These are phyloP conservation scores for Parietaria judaica DNA, from an alignment of 306 rosid species.

Conservation along the genomic window DNA sequence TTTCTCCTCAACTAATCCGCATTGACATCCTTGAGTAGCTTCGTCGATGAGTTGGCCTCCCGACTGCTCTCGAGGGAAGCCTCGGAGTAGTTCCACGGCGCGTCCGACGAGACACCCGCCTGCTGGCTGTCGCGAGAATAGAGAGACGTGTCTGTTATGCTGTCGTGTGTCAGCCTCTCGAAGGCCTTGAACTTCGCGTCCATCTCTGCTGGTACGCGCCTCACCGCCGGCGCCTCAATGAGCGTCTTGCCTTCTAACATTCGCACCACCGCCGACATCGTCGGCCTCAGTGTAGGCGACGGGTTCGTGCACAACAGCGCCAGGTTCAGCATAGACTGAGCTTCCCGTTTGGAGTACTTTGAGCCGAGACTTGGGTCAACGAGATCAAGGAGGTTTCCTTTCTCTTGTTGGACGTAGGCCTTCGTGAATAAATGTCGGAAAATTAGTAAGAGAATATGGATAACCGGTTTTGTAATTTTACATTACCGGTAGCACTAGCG, in stretches of 20 bases:
- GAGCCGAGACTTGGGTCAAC: slow-evolving; percentile 70
- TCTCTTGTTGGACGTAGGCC: slow-evolving; percentile 90
- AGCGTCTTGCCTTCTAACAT: slow-evolving; percentile 79
- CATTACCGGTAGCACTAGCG: no score
- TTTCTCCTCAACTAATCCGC: slow-evolving; percentile 1
- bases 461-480: no score
- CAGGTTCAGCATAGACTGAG: slow-evolving; percentile 59
- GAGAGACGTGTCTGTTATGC: slow-evolving; percentile 34
- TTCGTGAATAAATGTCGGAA: slow-evolving; percentile 19
- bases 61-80: slow-evolving; percentile 27
- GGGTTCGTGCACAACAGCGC: slow-evolving; percentile 82
- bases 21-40: slow-evolving; percentile 26
- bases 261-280: slow-evolving; percentile 76
- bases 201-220: slow-evolving; percentile 19
- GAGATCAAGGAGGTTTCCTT: slow-evolving; percentile 77
- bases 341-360: slow-evolving; percentile 53
- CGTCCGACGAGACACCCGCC: slow-evolving; percentile 35
- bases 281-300: slow-evolving; percentile 84
- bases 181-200: slow-evolving; percentile 61
- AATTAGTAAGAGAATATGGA: slow-evolving; percentile 1
- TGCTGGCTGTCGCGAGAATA: slow-evolving; percentile 34
- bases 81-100: slow-evolving; percentile 57
- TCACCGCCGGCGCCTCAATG: slow-evolving; percentile 43
- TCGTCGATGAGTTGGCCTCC: slow-evolving; percentile 25
- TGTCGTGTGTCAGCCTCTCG: slow-evolving; percentile 47